Base-by-base conservation (phyloP, 78 protist species). In the Dictyostelium brefeldianum region DNA sequence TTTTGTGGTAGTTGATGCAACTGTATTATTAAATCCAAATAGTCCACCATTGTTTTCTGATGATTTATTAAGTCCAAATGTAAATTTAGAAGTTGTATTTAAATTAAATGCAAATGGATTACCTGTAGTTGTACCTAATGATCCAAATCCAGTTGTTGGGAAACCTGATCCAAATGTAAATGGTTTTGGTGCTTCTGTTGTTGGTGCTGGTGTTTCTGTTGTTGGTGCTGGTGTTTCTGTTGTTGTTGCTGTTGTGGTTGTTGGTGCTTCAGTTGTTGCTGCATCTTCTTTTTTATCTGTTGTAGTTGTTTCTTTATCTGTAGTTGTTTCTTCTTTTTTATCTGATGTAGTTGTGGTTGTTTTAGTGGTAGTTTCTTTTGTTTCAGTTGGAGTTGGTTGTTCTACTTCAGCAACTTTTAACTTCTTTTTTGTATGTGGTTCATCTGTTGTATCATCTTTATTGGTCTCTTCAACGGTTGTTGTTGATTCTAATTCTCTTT, bases 81-180 rank as follows among this genome's bases (percentile, higher is more conserved):
- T 29, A 43, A 83, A 83, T 18, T 71, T 22, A 31, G 91, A 73
- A 43, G 91, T 83, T 5, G 69, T 31, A 22, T 69, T 71, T 71
- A 83, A 56, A 54, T 83, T 71, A 54, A 83, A 83, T 71, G 91
- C 71, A 47, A 71, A 83, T 15, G 75, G 27, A 67, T 67, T 67
- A 29, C 47, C 29, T 31, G 91, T 18, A 6, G 75, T 67, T 29
- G 27, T 67, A 29, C 47, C 29, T 31, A 81, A 10, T 83, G 91
- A 4, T 71, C 67, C 50, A 48, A 77, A 82, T 12, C 71, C 31
- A 73, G 74, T 43, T 2, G 54, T 46, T 54, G 91, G 51, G 46
- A 27, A 62, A 31, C 47, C 41, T 31, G 51, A 62, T n/a, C 64
- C 56, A n/a, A 80, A 43, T 14, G 31, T 18, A 75, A 5, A 46